phyloP scores from a whole-genome alignment of 1,284 basidiomycete genomes.

The Fomitopsis pinicola region DNA sequence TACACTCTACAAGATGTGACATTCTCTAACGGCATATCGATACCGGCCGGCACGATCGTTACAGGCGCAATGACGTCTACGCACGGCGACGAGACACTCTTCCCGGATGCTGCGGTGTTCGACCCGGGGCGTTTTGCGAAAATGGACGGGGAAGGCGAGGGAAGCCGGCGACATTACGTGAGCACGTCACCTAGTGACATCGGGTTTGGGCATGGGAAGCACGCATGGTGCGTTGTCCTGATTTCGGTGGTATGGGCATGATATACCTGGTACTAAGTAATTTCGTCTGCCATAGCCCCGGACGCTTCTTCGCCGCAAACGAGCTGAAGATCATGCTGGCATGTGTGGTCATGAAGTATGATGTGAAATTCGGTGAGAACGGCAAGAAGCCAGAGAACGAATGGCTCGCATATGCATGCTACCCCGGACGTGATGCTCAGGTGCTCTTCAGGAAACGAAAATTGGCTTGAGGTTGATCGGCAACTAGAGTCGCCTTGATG shows the following conservation, averaged over 20 bases:
- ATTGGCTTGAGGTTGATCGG: too few species aligned
- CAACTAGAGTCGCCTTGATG: too few species aligned
- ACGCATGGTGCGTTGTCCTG: slow-evolving; percentile 18
- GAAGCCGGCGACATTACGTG: slow-evolving; percentile 18
- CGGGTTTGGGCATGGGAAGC: slow-evolving; percentile 20
- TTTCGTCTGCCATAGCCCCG: slow-evolving; percentile 24
- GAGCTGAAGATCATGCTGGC: slow-evolving; percentile 39
- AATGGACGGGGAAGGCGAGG: slow-evolving; percentile 19
- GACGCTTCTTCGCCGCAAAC: slow-evolving; percentile 37
- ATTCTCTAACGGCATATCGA: slow-evolving; percentile 37
- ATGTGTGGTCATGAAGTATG: slow-evolving; percentile 36
- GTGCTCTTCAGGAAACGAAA: too few species aligned
- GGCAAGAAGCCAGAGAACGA: slow-evolving; percentile 8
- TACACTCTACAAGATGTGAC: slow-evolving; percentile 29
- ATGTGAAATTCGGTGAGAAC: slow-evolving; percentile 31
- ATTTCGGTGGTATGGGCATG: too few species aligned
- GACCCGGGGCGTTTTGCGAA: slow-evolving; percentile 41
- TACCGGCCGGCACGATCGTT: slow-evolving; percentile 39
- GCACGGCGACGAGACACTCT: slow-evolving; percentile 36
- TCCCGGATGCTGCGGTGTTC: slow-evolving; percentile 34
- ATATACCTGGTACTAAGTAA: too few species aligned
- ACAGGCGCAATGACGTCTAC: slow-evolving; percentile 33
- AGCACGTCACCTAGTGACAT: slow-evolving; percentile 18
- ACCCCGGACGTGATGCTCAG: not conserved
- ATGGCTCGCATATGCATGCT: not conserved